Evolutionary conservation across 306 rosid genomes (phyloP), one percentile per base, ranked within the genome.

Genomic region (Casuarina equisetifolia): DNA sequence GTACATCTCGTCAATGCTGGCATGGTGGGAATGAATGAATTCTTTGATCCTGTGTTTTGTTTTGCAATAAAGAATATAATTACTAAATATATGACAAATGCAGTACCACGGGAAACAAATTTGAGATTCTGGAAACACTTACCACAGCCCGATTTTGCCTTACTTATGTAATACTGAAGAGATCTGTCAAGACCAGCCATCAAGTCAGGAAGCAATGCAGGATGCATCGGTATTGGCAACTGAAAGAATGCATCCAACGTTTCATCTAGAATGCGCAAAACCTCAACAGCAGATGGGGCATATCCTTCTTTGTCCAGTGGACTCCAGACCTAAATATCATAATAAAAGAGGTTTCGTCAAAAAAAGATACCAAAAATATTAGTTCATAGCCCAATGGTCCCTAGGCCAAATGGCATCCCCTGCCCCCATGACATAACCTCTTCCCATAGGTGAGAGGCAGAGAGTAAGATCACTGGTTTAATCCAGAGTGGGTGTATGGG

Each of bases 151-250:
- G 97, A 92, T 87, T 88, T 95, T 74, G 97, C 87, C 81, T 92
- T 95, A 40, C 78, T 68, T 78, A 85, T 79, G 50, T 95, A 92
- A 76, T 91, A 90, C 75, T 92, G 97, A 83, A 95, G 96, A 90
- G 92, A 89, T 84, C 92, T 89, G 79, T 95, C 99, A 45, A 95
- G 93, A 85, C 96, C 97, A 51, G 81, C 76, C 87, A 95, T 88
- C 91, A 95, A 85, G 78, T 95, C 97, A 45, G 99, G 97, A 86
- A 95, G 99, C 80, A 92, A 66, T 9, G 90, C 92, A 76, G 99
- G 99, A 87, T 95, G 99, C 97, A 91, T 91, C 1, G 93, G 92
- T 83, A 95, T 95, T 44, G 99, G 99, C 84, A 95, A 92, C 88
- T 82, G 94, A 87, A 95, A 95, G 82, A 84, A 95, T 73, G 99